Evolutionary conservation across 768 basidiomycete species (phyloP).

Genomic region (Auriscalpium microsporum): DNA sequence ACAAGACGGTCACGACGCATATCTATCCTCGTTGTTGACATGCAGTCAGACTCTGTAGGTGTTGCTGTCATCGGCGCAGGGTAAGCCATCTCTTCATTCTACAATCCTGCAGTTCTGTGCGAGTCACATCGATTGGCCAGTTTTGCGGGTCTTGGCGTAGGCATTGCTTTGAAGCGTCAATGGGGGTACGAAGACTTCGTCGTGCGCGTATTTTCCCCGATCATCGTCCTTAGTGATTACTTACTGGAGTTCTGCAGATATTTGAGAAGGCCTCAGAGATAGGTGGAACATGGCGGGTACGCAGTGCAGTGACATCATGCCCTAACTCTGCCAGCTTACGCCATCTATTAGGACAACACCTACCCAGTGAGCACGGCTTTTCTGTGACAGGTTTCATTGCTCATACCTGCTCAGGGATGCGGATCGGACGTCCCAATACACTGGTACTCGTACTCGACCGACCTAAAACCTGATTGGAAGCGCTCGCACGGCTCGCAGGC

Average conservation of each 20-base stretch:
- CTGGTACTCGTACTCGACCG: neutral
- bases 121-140: neutral
- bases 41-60: neutral
- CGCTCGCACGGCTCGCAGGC: neutral
- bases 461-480: neutral
- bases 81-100: neutral
- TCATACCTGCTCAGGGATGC: neutral
- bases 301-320: neutral
- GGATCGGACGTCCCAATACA: slow-evolving; percentile 1
- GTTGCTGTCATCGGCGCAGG: neutral
- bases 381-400: neutral
- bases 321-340: no score
- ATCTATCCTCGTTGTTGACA: no score
- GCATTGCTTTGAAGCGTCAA: neutral
- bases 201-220: neutral
- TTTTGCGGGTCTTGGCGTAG: neutral
- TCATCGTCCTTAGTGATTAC: neutral
- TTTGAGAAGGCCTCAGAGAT: neutral
- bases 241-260: neutral
- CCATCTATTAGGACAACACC: neutral
- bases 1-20: no score
- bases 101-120: neutral
- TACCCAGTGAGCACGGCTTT: neutral
- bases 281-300: neutral
- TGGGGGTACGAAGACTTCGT: neutral